Conservation (phyloP, 2,329 filamentous ascomycete species). For the Aspergillus nomiae region DNA sequence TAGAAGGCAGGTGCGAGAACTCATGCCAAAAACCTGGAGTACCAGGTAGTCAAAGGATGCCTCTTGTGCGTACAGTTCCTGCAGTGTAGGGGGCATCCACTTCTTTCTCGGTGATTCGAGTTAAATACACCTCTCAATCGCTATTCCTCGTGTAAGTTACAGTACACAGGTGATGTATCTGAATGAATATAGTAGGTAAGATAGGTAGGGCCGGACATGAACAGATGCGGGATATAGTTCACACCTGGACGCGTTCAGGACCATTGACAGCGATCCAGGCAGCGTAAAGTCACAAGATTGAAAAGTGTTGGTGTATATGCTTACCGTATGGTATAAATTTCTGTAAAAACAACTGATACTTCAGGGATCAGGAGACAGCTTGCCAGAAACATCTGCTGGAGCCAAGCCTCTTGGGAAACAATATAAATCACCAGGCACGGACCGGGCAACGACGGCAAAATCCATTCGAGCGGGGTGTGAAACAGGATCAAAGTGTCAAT, state of each 20-base stretch:
- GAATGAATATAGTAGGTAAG: background rate
- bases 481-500: background rate
- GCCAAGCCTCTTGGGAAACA: background rate
- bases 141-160: background rate
- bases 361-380: background rate
- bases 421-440: background rate
- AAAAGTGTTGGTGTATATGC: background rate
- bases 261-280: background rate
- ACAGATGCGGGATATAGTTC: slow-evolving; percentile 1
- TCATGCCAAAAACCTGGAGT: background rate
- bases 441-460: slow-evolving; percentile 1
- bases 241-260: background rate
- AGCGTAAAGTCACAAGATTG: background rate
- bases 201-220: background rate
- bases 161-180: background rate
- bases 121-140: background rate
- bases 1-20: background rate
- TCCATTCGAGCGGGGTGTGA: background rate
- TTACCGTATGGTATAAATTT: background rate
- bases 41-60: background rate
- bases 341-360: background rate
- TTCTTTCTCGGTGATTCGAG: background rate
- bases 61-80: background rate
- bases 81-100: background rate
- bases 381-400: background rate